A percentile compares a stretch with the other conserved stretches of the same genome.
These are phyloP conservation scores for Clonostachys sp. DNA, from an alignment of 2,329 filamentous ascomycete species.

Conservation along the genomic window DNA sequence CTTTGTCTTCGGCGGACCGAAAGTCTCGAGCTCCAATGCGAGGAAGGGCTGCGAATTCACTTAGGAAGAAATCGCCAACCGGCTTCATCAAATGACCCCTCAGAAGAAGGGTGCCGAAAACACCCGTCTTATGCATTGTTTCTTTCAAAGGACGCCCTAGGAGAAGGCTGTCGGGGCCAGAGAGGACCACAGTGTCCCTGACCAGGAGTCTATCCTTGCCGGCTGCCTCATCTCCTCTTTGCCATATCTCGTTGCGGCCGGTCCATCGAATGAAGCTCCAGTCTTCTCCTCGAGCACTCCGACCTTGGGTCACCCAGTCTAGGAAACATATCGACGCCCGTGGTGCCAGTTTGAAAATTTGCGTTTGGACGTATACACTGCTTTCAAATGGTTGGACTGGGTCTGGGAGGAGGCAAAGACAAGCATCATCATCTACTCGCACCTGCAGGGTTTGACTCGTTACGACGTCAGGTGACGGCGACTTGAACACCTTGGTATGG, in stretches of 20 bases:
- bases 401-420: conserved; percentile 73
- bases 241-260: conserved; percentile 86
- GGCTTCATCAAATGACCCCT: conserved; percentile 65
- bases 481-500: conserved; percentile 95
- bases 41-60: conserved; percentile 73
- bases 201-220: conserved; percentile 60
- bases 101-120: conserved; percentile 83
- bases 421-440: conserved; percentile 42
- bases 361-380: conserved; percentile 79
- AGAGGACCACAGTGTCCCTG: conserved; percentile 78
- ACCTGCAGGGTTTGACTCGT: conserved; percentile 55
- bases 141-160: conserved; percentile 38
- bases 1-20: conserved; percentile 46
- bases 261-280: conserved; percentile 81
- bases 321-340: conserved; percentile 69
- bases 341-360: conserved; percentile 64
- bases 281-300: conserved; percentile 78
- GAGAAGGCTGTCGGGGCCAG: conserved; percentile 41
- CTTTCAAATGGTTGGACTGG: conserved; percentile 86
- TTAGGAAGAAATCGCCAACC: conserved; percentile 70
- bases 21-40: conserved; percentile 82
- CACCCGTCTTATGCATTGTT: conserved; percentile 69
- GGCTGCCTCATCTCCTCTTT: conserved; percentile 20
- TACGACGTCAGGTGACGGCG: conserved; percentile 46
- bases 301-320: conserved; percentile 92